phyloP scores from a whole-genome alignment of 2,329 filamentous ascomycete species.

The Colletotrichum plurivorum region DNA sequence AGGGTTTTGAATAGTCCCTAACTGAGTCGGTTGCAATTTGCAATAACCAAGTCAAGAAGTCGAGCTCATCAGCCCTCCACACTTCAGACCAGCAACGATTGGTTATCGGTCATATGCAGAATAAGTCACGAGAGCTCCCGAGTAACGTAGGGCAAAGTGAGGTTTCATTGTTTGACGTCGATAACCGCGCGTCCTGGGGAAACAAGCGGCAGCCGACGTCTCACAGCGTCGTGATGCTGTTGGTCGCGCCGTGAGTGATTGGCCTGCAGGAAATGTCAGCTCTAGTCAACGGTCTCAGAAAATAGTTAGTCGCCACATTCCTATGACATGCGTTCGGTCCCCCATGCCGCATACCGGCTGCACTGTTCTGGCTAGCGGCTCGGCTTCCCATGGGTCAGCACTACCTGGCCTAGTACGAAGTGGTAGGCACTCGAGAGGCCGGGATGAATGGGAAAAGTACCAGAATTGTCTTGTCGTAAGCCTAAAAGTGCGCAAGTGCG shows the following conservation, averaged over 20 bases:
- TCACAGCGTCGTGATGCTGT: neutral
- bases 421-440: neutral
- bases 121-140: no score
- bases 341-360: neutral
- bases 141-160: neutral
- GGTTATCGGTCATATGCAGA: no score
- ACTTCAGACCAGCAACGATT: no score
- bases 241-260: neutral
- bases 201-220: neutral
- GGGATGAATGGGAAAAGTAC: conserved; percentile 1
- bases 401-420: no score
- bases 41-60: no score
- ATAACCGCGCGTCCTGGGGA: neutral
- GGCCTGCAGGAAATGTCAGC: conserved; percentile 5
- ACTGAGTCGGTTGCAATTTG: no score
- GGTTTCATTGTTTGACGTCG: neutral
- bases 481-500: neutral
- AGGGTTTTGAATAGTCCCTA: no score
- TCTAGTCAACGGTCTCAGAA: neutral
- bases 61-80: no score
- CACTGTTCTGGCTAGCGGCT: neutral
- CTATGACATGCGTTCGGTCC: conserved; percentile 12
- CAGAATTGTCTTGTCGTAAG: neutral
- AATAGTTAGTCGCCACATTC: conserved; percentile 24
- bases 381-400: neutral